Conservation (phyloP, 768 basidiomycete species). For the Russula sp. region DNA sequence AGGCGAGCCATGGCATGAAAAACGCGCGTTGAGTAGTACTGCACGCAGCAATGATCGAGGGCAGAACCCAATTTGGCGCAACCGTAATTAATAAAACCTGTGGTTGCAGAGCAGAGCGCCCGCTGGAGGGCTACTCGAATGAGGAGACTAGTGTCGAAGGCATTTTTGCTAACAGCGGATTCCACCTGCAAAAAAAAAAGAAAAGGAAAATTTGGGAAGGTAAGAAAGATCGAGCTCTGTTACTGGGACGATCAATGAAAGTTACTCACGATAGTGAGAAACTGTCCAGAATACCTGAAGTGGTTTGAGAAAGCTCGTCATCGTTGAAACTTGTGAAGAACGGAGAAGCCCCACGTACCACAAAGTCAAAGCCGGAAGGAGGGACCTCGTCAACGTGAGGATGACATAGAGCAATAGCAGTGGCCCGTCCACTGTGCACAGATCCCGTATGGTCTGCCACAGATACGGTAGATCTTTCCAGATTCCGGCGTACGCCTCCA, state of each 20-base stretch:
- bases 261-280: slow-evolving; percentile 22
- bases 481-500: slow-evolving; percentile 44
- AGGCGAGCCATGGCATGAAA: slow-evolving; percentile 63
- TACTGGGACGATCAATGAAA: accelerated
- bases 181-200: slow-evolving; percentile 1
- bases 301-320: neutral
- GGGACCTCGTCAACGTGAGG: neutral
- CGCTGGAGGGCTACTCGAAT: slow-evolving; percentile 36
- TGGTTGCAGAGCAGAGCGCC: slow-evolving; percentile 40
- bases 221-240: neutral
- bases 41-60: slow-evolving; percentile 51
- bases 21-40: slow-evolving; percentile 53
- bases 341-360: neutral
- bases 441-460: slow-evolving; percentile 42
- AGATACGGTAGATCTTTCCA: slow-evolving; percentile 51
- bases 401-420: slow-evolving; percentile 4
- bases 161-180: slow-evolving; percentile 13
- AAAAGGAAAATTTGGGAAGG: too few relatives aligned
- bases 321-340: too few relatives aligned
- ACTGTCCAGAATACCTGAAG: slow-evolving; percentile 11
- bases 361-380: slow-evolving; percentile 9
- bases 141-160: slow-evolving; percentile 11
- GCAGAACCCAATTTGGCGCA: slow-evolving; percentile 29
- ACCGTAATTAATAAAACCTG: neutral
- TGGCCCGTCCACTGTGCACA: slow-evolving; percentile 3